Conservation (phyloP, 768 basidiomycete genomes). For the Boletus eberwhitei region DNA sequence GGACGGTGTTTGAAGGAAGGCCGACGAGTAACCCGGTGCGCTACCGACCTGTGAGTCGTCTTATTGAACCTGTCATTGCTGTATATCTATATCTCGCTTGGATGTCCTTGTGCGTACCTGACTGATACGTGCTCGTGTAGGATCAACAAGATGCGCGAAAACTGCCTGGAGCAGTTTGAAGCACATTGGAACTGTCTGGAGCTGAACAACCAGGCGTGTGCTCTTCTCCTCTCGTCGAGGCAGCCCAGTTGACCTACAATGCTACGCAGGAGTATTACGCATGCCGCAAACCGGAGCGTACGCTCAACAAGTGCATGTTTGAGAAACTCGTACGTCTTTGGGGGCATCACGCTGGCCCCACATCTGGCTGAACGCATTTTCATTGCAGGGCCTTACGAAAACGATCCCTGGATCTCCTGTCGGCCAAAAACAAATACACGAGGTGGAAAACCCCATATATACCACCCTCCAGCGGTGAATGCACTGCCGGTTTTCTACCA, state of each 20-base stretch:
- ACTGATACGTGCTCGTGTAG: constrained; percentile 38
- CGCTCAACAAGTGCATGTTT: constrained; percentile 92
- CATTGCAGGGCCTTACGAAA: constrained; percentile 80
- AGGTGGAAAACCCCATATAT: constrained; percentile 81
- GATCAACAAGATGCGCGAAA: constrained; percentile 89
- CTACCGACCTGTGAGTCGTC: constrained; percentile 79
- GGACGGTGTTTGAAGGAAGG: constrained; percentile 95
- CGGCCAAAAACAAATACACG: constrained; percentile 83
- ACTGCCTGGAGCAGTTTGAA: constrained; percentile 84
- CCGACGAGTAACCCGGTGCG: constrained; percentile 91
- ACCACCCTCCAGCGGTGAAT: constrained; percentile 78
- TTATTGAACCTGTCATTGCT: background rate
- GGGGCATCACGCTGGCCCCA: background rate
- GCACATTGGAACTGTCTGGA: constrained; percentile 95
- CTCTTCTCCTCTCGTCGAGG: background rate
- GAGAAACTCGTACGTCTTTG: constrained; percentile 78
- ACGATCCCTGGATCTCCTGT: constrained; percentile 85
- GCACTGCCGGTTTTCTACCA: background rate
- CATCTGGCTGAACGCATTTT: background rate
- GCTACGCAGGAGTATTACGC: constrained; percentile 71
- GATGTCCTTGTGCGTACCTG: background rate
- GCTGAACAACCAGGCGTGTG: constrained; percentile 84
- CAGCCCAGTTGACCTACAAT: background rate
- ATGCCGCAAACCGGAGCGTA: constrained; percentile 85
- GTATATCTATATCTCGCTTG: background rate